Percentiles rank a stretch among this genome's conserved stretches.
These are phyloP conservation scores for Spirogloea muscicola DNA, from an alignment of 139 green algal genomes.

Conservation along the genomic window DNA sequence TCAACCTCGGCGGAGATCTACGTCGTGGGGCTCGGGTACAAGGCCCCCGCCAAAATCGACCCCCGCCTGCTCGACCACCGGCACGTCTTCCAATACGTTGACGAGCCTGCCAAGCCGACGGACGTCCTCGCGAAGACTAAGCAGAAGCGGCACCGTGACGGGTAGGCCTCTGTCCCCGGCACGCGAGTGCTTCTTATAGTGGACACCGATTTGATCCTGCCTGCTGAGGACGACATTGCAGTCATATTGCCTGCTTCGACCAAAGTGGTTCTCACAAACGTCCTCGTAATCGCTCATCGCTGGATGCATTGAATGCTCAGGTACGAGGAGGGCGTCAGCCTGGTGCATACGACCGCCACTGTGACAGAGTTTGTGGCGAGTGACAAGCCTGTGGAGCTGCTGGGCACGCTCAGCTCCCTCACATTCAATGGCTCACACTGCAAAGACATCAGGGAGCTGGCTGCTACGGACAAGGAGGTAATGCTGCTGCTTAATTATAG, in stretches of 20 bases:
- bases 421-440: constrained; percentile 13
- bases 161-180: constrained; percentile 33
- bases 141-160: constrained; percentile 69
- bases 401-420: constrained; percentile 70
- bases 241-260: background rate
- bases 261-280: background rate
- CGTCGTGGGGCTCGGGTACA: constrained; percentile 88
- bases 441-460: constrained; percentile 54
- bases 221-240: background rate
- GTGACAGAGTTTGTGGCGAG: constrained; percentile 73
- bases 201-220: too few relatives aligned
- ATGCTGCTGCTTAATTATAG: too few relatives aligned
- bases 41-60: constrained; percentile 95
- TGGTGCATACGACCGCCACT: constrained; percentile 51
- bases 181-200: too few relatives aligned
- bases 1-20: constrained; percentile 79
- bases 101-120: constrained; percentile 31
- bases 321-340: constrained; percentile 90
- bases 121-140: constrained; percentile 56
- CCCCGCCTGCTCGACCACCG: constrained; percentile 87
- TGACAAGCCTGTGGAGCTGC: constrained; percentile 80
- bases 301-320: constrained; percentile 27
- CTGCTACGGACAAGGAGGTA: constrained; percentile 69
- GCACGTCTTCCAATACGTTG: constrained; percentile 60
- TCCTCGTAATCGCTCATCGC: too few relatives aligned